Base-by-base conservation (phyloP, 2,329 filamentous ascomycete genomes). In the Pseudogymnoascus sp. region DNA sequence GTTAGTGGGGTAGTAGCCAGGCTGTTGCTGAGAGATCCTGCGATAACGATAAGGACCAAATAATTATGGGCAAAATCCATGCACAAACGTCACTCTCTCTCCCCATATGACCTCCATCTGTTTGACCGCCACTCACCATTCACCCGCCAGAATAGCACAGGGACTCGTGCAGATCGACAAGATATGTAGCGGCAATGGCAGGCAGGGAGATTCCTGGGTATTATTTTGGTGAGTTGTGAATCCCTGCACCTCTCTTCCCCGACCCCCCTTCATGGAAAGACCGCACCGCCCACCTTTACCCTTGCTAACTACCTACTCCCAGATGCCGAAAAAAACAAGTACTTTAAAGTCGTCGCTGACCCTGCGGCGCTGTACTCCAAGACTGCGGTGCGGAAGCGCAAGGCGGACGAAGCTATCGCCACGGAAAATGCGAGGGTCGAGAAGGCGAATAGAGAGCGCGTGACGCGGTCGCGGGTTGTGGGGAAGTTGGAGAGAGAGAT, bases 341-440 rank as follows among this genome's bases (percentile, higher is more conserved):
- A 89, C 69, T 90, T 89, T 73, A 86, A 84, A 68, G 81, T 90
- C 59, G 83, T 88, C 70, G 68, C 75, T 23, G 77, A 75, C 61
- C 75, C 79, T 65, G 78, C 78, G 14, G 83, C 83, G 0, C 79
- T 83, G 14, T 88, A 85, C 75, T 84, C 85, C 7, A 74, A 78
- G n/a, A 77, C 82, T 52, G 78, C 79, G 6, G 81, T 88, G 62
- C 86, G 83, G 73, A 78, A 78, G 66, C 83, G 83, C 61, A 79
- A 79, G 64, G 76, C 81, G 33, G 76, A 81, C 37, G 71, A 76
- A 61, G 72, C 72, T 21, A 71, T 72, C 2, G 61, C 61, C 33
- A 61, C 61, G 8, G 14, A 62, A 33, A 45, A 14, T 59, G 38
- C 49, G 11, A 49, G 60, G 3, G 33, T 52, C 11, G 14, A 43